A percentile compares a stretch with the other conserved stretches of the same genome.
phyloP scores from a whole-genome alignment of 257 asterid genomes.

The Nicotiana attenuata region DNA sequence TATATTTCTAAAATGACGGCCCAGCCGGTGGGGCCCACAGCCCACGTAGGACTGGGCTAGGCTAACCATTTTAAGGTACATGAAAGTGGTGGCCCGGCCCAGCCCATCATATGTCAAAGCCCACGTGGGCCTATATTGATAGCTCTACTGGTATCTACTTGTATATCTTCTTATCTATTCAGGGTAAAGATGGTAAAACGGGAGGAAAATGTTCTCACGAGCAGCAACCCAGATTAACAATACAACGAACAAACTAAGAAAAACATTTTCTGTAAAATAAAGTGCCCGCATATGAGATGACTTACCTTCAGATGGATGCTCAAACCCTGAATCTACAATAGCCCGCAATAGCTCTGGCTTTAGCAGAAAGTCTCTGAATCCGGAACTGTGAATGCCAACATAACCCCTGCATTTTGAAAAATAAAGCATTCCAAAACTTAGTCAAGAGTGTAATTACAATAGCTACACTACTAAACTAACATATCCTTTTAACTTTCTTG shows the following conservation, averaged over 20 bases:
- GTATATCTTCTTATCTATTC: neutral
- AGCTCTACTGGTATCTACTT: neutral
- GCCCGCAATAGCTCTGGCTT: constrained; percentile 49
- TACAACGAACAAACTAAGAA: neutral
- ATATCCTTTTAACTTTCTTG: too few relatives aligned
- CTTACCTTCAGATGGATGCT: constrained; percentile 42
- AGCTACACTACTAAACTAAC: neutral
- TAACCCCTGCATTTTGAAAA: constrained; percentile 30
- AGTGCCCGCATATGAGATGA: neutral
- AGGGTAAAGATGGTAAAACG: neutral
- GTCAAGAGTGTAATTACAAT: neutral
- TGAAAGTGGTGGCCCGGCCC: too few relatives aligned
- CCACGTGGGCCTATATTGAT: too few relatives aligned
- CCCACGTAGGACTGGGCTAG: too few relatives aligned
- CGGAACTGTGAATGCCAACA: constrained; percentile 45
- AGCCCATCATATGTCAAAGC: too few relatives aligned
- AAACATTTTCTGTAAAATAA: neutral
- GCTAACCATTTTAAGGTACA: too few relatives aligned
- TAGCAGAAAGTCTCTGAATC: constrained; percentile 45
- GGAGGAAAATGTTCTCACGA: neutral
- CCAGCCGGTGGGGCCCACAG: too few relatives aligned
- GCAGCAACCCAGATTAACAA: neutral
- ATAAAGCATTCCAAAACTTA: neutral
- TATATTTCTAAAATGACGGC: too few relatives aligned
- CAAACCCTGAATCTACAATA: constrained; percentile 45